phyloP scores from a whole-genome alignment of 148 eudicot species.

The Arctostaphylos glauca region DNA sequence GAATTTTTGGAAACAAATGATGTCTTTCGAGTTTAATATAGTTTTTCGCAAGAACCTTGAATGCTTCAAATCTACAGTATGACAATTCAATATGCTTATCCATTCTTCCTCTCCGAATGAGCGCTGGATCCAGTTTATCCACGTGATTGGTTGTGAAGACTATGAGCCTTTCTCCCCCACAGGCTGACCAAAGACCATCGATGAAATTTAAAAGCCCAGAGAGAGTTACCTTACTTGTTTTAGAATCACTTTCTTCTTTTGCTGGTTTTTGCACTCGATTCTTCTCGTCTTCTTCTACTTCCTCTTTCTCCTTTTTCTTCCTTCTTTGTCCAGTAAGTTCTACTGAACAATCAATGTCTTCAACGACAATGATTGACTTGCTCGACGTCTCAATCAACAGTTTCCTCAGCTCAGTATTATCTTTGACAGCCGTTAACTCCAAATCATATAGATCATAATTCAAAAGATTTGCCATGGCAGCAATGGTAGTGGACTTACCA shows the following conservation, averaged over 20 bases:
- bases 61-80: constrained; percentile 21
- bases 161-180: constrained; percentile 20
- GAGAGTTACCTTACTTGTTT: constrained; percentile 17
- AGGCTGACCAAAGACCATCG: constrained; percentile 26
- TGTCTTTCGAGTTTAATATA: constrained; percentile 38
- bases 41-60: constrained; percentile 19
- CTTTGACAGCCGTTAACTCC: constrained; percentile 32
- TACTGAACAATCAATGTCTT: constrained; percentile 47
- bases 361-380: constrained; percentile 38
- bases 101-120: constrained; percentile 22
- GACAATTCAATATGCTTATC: constrained; percentile 21
- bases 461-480: constrained; percentile 36
- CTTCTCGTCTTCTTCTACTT: constrained; percentile 12
- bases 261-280: constrained; percentile 1
- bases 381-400: constrained; percentile 31
- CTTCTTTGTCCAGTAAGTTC: constrained; percentile 29
- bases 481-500: constrained; percentile 41
- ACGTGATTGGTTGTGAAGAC: constrained; percentile 20
- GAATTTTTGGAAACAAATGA: constrained; percentile 25
- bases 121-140: constrained; percentile 23
- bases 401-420: constrained; percentile 35
- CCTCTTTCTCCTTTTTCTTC: neutral
- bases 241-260: neutral
- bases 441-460: constrained; percentile 38
- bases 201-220: constrained; percentile 27